Conservation (phyloP, 257 asterid genomes). For the Asclepias syriaca region DNA sequence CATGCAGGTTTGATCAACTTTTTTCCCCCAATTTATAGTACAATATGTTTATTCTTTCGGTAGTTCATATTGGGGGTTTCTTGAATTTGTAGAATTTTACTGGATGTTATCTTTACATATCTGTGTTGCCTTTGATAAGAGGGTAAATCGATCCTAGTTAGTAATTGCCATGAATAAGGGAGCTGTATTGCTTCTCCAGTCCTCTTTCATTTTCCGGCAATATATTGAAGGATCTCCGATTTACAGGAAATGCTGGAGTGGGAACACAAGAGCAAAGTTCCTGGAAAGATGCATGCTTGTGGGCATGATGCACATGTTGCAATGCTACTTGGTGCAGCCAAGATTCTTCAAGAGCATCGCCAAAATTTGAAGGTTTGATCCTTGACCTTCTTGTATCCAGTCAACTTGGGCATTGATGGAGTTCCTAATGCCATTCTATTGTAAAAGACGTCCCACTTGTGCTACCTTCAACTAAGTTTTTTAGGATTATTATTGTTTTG, state of each 20-base stretch:
- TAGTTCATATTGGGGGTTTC: not conserved
- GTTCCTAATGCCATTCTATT: not conserved
- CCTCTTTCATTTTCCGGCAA: not conserved
- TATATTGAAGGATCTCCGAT: not conserved
- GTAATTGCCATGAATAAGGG: not conserved
- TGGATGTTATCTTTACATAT: not conserved
- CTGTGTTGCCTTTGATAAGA: not conserved
- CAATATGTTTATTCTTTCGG: not conserved
- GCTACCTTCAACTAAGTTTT: not conserved
- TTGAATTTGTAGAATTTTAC: not conserved
- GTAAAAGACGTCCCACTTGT: not conserved
- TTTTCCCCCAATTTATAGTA: too few species aligned
- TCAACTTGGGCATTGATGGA: not conserved
- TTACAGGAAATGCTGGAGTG: constrained; percentile 89
- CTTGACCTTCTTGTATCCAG: constrained; percentile 5
- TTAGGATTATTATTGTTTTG: not conserved
- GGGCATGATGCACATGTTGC: constrained; percentile 97
- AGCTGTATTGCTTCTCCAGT: not conserved
- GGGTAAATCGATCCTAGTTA: not conserved
- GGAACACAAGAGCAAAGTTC: constrained; percentile 89
- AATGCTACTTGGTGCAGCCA: constrained; percentile 99
- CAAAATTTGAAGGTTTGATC: constrained; percentile 49
- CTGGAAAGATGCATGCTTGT: constrained; percentile 96
- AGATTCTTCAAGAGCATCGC: constrained; percentile 68
- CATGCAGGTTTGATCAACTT: constrained; percentile 46